A percentile compares a stretch with the other conserved stretches of the same genome.
These are phyloP conservation scores for Gyrodon lividus DNA, from an alignment of 768 basidiomycete species.

Conservation along the genomic window DNA sequence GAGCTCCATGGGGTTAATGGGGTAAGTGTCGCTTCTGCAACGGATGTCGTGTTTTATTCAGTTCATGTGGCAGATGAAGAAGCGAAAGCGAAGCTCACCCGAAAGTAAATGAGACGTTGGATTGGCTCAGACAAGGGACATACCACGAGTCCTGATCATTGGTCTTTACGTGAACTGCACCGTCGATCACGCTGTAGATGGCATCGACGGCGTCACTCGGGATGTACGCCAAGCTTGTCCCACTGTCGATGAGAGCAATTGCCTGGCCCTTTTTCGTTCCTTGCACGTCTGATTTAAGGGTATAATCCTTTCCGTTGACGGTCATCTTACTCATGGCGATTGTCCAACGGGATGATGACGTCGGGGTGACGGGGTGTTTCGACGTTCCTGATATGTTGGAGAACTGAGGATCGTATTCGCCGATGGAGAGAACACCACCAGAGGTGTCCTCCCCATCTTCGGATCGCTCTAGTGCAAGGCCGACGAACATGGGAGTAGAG, in stretches of 20 bases:
- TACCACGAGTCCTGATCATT: slow-evolving; percentile 35
- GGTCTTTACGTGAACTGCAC: slow-evolving; percentile 34
- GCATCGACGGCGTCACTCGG: slow-evolving; percentile 34
- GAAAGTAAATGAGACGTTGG: slow-evolving; percentile 28
- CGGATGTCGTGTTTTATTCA: not conserved
- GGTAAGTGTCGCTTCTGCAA: slow-evolving; percentile 31
- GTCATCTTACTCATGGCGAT: slow-evolving; percentile 38
- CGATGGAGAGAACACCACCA: slow-evolving; percentile 43
- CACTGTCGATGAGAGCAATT: slow-evolving; percentile 44
- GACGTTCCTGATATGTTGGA: slow-evolving; percentile 29
- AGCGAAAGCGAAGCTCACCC: slow-evolving; percentile 1
- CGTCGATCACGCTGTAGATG: slow-evolving; percentile 40
- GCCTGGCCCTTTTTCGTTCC: slow-evolving; percentile 31
- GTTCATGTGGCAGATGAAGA: not conserved
- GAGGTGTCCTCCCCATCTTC: slow-evolving; percentile 39
- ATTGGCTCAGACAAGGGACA: slow-evolving; percentile 31
- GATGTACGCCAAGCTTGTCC: slow-evolving; percentile 39
- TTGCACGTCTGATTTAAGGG: slow-evolving; percentile 30
- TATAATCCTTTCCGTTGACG: slow-evolving; percentile 31
- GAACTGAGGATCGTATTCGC: slow-evolving; percentile 40
- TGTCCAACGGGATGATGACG: slow-evolving; percentile 40
- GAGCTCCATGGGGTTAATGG: slow-evolving; percentile 47
- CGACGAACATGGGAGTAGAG: slow-evolving; percentile 38
- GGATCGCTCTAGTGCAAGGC: slow-evolving; percentile 42
- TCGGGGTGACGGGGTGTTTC: slow-evolving; percentile 35